Percentiles rank a stretch among this genome's conserved stretches.
These are phyloP conservation scores for Abrus pulchellus DNA, from an alignment of 306 rosid genomes.

Conservation along the genomic window DNA sequence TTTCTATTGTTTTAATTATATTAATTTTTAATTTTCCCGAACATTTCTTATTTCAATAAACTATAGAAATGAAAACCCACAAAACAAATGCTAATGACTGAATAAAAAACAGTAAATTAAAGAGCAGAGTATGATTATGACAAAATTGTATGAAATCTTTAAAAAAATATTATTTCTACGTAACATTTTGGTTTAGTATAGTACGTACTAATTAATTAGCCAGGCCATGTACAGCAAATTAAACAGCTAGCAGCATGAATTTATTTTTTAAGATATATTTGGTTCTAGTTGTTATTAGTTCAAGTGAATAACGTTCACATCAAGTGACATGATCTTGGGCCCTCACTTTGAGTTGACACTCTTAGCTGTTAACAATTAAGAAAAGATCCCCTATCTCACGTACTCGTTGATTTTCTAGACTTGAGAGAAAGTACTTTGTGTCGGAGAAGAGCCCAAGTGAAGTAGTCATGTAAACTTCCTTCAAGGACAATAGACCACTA, in stretches of 20 bases:
- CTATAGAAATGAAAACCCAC: background rate
- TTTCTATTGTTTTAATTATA: background rate
- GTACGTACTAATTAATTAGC: constrained; percentile 4
- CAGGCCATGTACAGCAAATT: constrained; percentile 40
- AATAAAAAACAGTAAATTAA: background rate
- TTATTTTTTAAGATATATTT: background rate
- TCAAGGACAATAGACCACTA: constrained; percentile 33
- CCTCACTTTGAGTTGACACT: constrained; percentile 51
- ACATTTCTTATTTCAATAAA: background rate
- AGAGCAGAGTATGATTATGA: background rate
- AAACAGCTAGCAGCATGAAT: constrained; percentile 38
- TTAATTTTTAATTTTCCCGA: background rate
- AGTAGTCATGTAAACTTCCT: constrained; percentile 52
- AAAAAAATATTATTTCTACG: background rate
- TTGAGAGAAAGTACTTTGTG: background rate
- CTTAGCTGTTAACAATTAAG: constrained; percentile 62
- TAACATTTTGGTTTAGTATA: background rate
- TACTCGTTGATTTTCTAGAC: constrained; percentile 43
- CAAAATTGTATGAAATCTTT: background rate
- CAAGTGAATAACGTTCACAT: constrained; percentile 41
- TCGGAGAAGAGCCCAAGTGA: constrained; percentile 48
- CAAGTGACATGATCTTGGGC: constrained; percentile 45
- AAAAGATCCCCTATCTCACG: constrained; percentile 56
- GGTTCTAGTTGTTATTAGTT: constrained; percentile 19
- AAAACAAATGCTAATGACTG: too few relatives aligned